Evolutionary conservation across 2,329 filamentous ascomycete genomes (phyloP).

Genomic region (Dactylellina cionopaga): DNA sequence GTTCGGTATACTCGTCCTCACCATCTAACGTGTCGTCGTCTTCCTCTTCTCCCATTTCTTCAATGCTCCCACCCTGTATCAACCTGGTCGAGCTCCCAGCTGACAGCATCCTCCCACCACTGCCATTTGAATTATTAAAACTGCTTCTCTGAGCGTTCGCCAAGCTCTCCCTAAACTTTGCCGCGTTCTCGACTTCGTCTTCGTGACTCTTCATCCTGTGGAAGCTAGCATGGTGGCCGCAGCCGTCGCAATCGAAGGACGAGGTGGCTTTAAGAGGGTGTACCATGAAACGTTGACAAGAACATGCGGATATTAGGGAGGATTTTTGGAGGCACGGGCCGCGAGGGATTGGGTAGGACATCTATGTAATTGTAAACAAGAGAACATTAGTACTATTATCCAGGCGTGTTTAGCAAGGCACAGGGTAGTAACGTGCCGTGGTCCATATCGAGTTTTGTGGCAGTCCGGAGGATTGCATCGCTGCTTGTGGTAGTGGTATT

Average conservation of each 20-base stretch:
- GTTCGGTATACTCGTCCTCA: slow-evolving; percentile 10
- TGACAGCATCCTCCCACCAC: background rate
- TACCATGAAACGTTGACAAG: slow-evolving; percentile 69
- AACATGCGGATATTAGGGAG: slow-evolving; percentile 64
- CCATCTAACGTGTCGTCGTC: slow-evolving; percentile 45
- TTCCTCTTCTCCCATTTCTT: slow-evolving; percentile 26
- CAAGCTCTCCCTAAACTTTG: slow-evolving; percentile 61
- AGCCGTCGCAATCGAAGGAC: slow-evolving; percentile 68
- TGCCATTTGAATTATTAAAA: background rate
- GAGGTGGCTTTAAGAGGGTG: slow-evolving; percentile 68
- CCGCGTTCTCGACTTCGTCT: slow-evolving; percentile 54
- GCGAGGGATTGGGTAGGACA: slow-evolving; percentile 61
- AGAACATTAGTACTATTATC: background rate
- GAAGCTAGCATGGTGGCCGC: slow-evolving; percentile 67
- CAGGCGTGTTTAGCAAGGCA: background rate
- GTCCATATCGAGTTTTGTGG: slow-evolving; percentile 49
- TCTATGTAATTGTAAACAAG: slow-evolving; percentile 5
- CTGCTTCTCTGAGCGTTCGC: slow-evolving; percentile 62
- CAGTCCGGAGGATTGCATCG: slow-evolving; percentile 32
- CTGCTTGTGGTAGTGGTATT: background rate
- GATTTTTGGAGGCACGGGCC: slow-evolving; percentile 66
- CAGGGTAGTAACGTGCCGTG: slow-evolving; percentile 11
- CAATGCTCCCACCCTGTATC: slow-evolving; percentile 3
- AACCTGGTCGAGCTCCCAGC: slow-evolving; percentile 11
- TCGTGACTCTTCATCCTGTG: slow-evolving; percentile 65